These are phyloP conservation scores for Phytophthora citrophthora DNA, from an alignment of 352 stramenopile species.

Conservation along the genomic window DNA sequence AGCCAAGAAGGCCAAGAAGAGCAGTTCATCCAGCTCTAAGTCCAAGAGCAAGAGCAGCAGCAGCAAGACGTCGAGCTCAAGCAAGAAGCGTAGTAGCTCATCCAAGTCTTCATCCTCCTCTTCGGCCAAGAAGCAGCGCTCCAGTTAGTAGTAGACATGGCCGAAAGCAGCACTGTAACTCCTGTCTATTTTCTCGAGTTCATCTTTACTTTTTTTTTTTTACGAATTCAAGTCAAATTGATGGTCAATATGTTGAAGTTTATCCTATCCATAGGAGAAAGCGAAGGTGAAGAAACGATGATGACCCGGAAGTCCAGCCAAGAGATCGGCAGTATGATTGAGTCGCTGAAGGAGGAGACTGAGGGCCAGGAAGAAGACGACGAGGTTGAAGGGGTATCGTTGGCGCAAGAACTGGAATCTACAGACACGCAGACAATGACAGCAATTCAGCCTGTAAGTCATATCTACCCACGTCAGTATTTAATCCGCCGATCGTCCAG, in stretches of 20 bases:
- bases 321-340: slow-evolving; percentile 20
- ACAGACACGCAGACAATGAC: slow-evolving; percentile 2
- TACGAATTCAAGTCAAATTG: slow-evolving; percentile 11
- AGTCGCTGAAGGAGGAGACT: slow-evolving; percentile 33
- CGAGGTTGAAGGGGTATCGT: slow-evolving; percentile 14
- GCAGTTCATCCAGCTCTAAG: slow-evolving; percentile 69
- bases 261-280: slow-evolving; percentile 7
- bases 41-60: slow-evolving; percentile 61
- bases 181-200: slow-evolving; percentile 35
- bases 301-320: slow-evolving; percentile 5
- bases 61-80: slow-evolving; percentile 65
- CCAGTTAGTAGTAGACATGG: slow-evolving; percentile 47
- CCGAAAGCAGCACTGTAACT: slow-evolving; percentile 18
- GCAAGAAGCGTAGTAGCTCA: slow-evolving; percentile 78
- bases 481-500: slow-evolving; percentile 26
- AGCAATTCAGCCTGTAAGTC: slow-evolving; percentile 2
- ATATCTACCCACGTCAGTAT: slow-evolving; percentile 1
- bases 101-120: slow-evolving; percentile 56
- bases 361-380: slow-evolving; percentile 29
- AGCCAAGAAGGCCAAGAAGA: slow-evolving; percentile 80
- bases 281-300: slow-evolving; percentile 1
- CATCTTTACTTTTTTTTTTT: slow-evolving; percentile 6
- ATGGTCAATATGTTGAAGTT: slow-evolving; percentile 23
- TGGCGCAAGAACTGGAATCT: not conserved
- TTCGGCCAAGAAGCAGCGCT: slow-evolving; percentile 74